Base-by-base conservation (phyloP, 768 basidiomycete species). In the Ephemerocybe angulata region DNA sequence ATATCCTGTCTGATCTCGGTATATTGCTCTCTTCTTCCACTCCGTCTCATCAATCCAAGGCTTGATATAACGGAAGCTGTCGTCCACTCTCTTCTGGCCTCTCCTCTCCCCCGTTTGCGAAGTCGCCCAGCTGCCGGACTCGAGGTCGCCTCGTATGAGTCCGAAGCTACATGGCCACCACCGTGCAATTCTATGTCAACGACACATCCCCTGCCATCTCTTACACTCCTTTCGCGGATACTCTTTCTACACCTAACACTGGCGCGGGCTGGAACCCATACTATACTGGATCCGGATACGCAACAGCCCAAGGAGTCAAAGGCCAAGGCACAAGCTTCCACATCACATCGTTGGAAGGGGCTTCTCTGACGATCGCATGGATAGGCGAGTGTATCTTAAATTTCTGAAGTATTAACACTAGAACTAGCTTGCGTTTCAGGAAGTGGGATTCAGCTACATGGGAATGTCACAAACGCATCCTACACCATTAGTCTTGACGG, bases 241-340 rank as follows among this genome's bases (percentile, higher is more conserved):
- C 77, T 11, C 70, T 82, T 54, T 71, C 78, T 37, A 66, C 76
- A 48, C 68, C 80, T 1, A 73, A 83, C 60, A 61, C 82, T 38
- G 62, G 67, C 19, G 75, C 72, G 25, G 87, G 87, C 63, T 92
- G 90, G 90, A 83, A 83, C 64, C 80, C 87, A 17, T 80, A 76
- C 69, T 88, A 79, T 67, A 67, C 72, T 2, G 47, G 40, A 38
- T 79, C 83, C 12, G 84, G 82, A 7, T 84, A 79, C 51, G 72
- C 76, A 0, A 53, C 59, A 29, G 55, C 67, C 12, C 63, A 41
- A 22, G 81, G 80, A 15, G 65, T 75, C 50, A 67, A 71, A 38
- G 85, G 83, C 13, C 72, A 69, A 37, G 87, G 87, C 11, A 75
- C 74, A 5, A 86, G 80, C 58, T 73, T 70, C 25, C 88, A 90